Conservation (phyloP, 352 stramenopile species). For the Phytopythium oedochilum region DNA sequence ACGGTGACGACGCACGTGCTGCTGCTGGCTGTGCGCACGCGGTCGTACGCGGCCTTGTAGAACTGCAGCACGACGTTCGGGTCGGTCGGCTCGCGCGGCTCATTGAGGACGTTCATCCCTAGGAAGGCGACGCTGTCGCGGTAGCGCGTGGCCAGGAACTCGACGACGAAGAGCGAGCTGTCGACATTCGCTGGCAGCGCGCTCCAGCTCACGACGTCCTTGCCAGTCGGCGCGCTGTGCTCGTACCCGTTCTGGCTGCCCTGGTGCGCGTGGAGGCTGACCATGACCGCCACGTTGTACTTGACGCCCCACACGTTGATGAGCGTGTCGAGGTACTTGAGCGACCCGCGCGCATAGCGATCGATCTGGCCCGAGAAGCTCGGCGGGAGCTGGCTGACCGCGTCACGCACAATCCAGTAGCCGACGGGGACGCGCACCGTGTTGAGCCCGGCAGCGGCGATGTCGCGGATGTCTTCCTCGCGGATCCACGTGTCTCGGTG, state of each 20-base stretch:
- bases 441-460: constrained; percentile 20
- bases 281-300: constrained; percentile 50
- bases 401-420: constrained; percentile 22
- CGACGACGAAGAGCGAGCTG: constrained; percentile 31
- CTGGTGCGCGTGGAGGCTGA: constrained; percentile 48
- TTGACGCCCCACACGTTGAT: constrained; percentile 35
- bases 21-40: constrained; percentile 30
- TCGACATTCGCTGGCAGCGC: constrained; percentile 17
- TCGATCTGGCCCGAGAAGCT: background rate
- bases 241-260: constrained; percentile 58
- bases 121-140: constrained; percentile 38
- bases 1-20: constrained; percentile 35
- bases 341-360: constrained; percentile 6
- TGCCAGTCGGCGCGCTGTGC: constrained; percentile 26
- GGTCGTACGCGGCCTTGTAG: constrained; percentile 33
- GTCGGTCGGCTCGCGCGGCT: constrained; percentile 22
- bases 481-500: constrained; percentile 25
- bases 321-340: constrained; percentile 43
- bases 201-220: constrained; percentile 17
- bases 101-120: constrained; percentile 50
- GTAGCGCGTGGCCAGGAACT: constrained; percentile 40
- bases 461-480: constrained; percentile 19
- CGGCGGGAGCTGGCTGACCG: background rate
- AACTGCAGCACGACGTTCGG: constrained; percentile 20
- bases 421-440: constrained; percentile 29